Evolutionary conservation across 2,329 filamentous ascomycete species (phyloP), one percentile per base, ranked within the genome.

Genomic region (Penicillium verrucosum): DNA sequence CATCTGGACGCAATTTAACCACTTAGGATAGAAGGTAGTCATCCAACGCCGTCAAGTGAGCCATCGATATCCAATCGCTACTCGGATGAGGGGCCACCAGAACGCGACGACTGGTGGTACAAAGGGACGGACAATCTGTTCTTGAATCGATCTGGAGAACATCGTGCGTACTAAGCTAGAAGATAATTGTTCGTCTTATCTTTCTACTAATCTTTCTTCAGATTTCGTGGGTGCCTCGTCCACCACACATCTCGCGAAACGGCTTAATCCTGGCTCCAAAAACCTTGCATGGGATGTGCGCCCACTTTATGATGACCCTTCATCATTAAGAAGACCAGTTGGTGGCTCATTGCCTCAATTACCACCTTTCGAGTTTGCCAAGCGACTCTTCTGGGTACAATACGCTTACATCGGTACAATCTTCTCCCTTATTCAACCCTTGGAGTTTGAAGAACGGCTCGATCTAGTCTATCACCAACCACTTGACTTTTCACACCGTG

Each of bases 391-490:
- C 57, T 73, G 75, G 29, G 78, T 80, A 0, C 82, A 84, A 56
- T 81, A 83, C 65, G 75, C 75, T 34, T 84, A 82, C 53, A 83
- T 84, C 18, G 82, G 82, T 11, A 83, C 81, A 14, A 84, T 84
- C 10, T 84, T 84, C 57, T 78, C 79, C 11, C 80, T 84, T 43
- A 76, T 80, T 0, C 76, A 80, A 27, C 79, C 80, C 0, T 64
- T 71, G 4, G 66, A 75, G 16, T 83, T 83, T 51, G 80, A 82
- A 57, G 63, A 69, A 36, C 72, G 78, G 27, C 70, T 84, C 0
- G 59, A 73, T 14, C 65, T 73, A 29, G 77, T 79, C 4, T 82
- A 83, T 53, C 69, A 70, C 9, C 71, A 74, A 2, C 69, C 72
- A 1, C 75, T 75, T 0, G 74, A 81, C 44, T 69, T 77, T 2